Percentiles rank a stretch among this genome's conserved stretches.
Conservation (phyloP, 1,139 yeast species). For the Suzukiozyma palmioleophila region DNA sequence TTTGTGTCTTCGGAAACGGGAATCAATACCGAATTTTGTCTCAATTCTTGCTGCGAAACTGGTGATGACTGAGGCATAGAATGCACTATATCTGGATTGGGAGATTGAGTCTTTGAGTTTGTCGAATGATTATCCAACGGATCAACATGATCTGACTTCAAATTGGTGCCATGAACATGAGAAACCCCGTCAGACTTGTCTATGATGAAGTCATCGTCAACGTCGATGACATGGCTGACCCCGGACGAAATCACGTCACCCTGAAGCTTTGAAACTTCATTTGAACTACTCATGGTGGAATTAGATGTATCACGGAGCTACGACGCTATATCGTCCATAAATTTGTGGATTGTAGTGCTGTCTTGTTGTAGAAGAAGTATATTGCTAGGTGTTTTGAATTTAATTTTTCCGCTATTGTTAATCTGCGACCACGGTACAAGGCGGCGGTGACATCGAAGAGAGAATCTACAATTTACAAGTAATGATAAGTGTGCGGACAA, state of each 20-base stretch:
- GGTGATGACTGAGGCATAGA: background rate
- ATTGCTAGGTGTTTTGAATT: background rate
- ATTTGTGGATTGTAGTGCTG: too few relatives aligned
- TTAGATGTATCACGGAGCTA: background rate
- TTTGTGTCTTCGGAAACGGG: constrained; percentile 17
- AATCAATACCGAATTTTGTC: constrained; percentile 12
- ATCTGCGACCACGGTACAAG: too few relatives aligned
- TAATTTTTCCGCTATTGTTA: background rate
- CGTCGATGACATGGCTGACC: background rate
- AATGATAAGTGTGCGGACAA: too few relatives aligned
- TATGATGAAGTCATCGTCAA: background rate
- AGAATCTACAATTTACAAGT: too few relatives aligned
- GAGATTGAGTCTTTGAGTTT: background rate
- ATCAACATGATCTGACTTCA: background rate
- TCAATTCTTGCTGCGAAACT: constrained; percentile 7
- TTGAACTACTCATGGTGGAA: background rate
- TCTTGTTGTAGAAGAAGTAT: too few relatives aligned
- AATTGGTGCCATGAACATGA: background rate
- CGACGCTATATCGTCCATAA: background rate
- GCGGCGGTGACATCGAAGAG: too few relatives aligned
- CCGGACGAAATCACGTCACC: background rate
- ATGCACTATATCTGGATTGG: constrained; percentile 1
- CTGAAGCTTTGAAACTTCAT: background rate
- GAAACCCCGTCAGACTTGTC: background rate
- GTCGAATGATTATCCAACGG: background rate